These are phyloP conservation scores for Rhypophila decipiens DNA, from an alignment of 495 filamentous ascomycete species.

Conservation along the genomic window DNA sequence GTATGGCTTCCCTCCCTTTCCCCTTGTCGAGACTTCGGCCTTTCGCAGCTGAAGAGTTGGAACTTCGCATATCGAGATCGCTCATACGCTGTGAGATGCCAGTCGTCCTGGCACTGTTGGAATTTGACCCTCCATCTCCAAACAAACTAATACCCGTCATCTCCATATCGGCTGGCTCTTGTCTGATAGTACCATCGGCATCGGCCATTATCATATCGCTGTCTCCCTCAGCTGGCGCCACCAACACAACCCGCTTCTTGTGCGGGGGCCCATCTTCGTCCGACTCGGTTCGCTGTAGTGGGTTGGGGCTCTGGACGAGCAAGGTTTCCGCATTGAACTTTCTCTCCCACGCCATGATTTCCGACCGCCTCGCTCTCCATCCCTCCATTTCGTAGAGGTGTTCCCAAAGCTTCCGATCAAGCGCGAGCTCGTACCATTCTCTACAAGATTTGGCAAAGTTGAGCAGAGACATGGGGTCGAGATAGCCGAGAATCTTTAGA, in stretches of 20 bases:
- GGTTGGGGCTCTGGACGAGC: conserved; percentile 17
- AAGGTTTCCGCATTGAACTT: conserved; percentile 32
- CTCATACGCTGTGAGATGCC: conserved; percentile 9
- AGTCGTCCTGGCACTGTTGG: not conserved
- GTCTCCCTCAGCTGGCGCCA: conserved; percentile 31
- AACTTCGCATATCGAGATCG: conserved; percentile 14
- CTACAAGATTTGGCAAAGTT: conserved; percentile 71
- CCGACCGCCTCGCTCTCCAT: conserved; percentile 64
- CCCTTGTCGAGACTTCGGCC: conserved; percentile 22
- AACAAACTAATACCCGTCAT: conserved; percentile 29
- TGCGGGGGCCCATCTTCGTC: conserved; percentile 34
- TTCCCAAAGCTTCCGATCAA: conserved; percentile 82
- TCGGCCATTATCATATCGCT: conserved; percentile 41
- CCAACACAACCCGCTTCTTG: conserved; percentile 43
- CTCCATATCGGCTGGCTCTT: conserved; percentile 24
- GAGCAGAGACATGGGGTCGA: conserved; percentile 70
- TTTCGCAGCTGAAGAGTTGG: conserved; percentile 5
- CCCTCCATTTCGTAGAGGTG: conserved; percentile 75
- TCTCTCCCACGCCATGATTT: conserved; percentile 63
- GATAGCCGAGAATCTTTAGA: conserved; percentile 78
- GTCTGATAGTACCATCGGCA: conserved; percentile 19
- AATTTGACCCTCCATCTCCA: conserved; percentile 17
- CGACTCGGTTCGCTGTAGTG: conserved; percentile 23
- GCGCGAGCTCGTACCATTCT: conserved; percentile 72
- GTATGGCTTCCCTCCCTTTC: conserved; percentile 29